Conservation (phyloP, 2,329 filamentous ascomycete species). For the Boeremia lycopersici region DNA sequence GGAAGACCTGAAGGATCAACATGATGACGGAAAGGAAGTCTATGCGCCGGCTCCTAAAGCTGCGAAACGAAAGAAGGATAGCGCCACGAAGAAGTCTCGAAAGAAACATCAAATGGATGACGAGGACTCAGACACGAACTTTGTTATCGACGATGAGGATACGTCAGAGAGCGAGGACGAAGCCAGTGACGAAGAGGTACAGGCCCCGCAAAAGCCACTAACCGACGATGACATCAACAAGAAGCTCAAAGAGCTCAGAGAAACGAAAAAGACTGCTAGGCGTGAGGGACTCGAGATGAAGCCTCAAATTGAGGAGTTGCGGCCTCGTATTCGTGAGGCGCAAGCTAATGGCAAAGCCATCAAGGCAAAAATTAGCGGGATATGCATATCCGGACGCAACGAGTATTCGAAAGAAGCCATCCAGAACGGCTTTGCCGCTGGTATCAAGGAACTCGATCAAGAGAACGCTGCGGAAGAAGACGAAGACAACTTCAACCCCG, state of each 20-base stretch:
- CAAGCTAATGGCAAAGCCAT: slow-evolving; percentile 40
- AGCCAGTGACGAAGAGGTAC: slow-evolving; percentile 27
- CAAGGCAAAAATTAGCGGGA: slow-evolving; percentile 42
- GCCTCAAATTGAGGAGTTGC: slow-evolving; percentile 39
- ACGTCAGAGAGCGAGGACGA: slow-evolving; percentile 34
- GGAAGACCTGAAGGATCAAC: slow-evolving; percentile 48
- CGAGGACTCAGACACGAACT: slow-evolving; percentile 27
- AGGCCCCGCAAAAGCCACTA: slow-evolving; percentile 44
- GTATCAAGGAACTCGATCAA: slow-evolving; percentile 65
- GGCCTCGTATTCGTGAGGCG: slow-evolving; percentile 33
- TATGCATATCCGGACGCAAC: slow-evolving; percentile 63
- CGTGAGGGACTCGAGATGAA: slow-evolving; percentile 36
- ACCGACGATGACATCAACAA: slow-evolving; percentile 48
- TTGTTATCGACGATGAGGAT: slow-evolving; percentile 26
- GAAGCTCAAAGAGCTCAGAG: slow-evolving; percentile 53
- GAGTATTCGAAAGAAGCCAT: slow-evolving; percentile 61
- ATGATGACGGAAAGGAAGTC: slow-evolving; percentile 52
- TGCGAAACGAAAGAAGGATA: slow-evolving; percentile 52
- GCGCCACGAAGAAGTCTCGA: slow-evolving; percentile 10
- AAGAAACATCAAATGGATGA: slow-evolving; percentile 25
- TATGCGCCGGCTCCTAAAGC: slow-evolving; percentile 43
- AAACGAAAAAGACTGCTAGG: slow-evolving; percentile 51
- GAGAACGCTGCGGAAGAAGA: slow-evolving; percentile 61
- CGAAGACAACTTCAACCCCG: slow-evolving; percentile 61
- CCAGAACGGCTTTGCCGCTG: slow-evolving; percentile 63